Conservation (phyloP, 352 stramenopile species). For the Phytopythium helicoides region DNA sequence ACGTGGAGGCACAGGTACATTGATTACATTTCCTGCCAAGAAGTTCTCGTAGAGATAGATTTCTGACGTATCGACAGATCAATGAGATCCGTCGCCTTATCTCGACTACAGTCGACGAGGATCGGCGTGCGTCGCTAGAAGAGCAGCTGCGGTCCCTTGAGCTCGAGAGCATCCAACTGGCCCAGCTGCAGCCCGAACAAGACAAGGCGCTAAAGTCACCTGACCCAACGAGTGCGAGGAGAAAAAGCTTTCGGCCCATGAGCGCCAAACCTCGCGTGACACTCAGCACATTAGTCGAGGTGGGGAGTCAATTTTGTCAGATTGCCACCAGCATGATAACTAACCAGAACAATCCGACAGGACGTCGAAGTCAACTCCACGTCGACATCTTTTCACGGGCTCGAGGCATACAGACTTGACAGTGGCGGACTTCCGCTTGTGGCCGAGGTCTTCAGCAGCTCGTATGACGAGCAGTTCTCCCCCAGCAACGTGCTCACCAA, state of each 20-base stretch:
- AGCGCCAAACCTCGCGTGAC: constrained; percentile 64
- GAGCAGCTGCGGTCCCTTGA: constrained; percentile 71
- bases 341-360: constrained; percentile 3
- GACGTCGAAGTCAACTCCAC: constrained; percentile 57
- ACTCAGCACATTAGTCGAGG: constrained; percentile 55
- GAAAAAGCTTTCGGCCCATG: constrained; percentile 70
- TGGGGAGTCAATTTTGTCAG: constrained; percentile 1
- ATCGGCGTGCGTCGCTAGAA: constrained; percentile 53
- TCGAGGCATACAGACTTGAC: constrained; percentile 37
- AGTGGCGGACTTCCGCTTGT: constrained; percentile 35
- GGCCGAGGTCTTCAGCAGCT: constrained; percentile 64
- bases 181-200: constrained; percentile 16
- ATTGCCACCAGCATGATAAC: neutral
- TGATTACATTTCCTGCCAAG: neutral
- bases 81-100: constrained; percentile 78
- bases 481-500: constrained; percentile 52
- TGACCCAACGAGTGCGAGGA: constrained; percentile 12
- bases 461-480: constrained; percentile 48
- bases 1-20: constrained; percentile 65
- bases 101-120: constrained; percentile 60
- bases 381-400: constrained; percentile 33
- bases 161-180: constrained; percentile 44
- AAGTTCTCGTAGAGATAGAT: neutral
- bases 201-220: neutral
- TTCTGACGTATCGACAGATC: constrained; percentile 32